A percentile compares a stretch with the other conserved stretches of the same genome.
These are phyloP conservation scores for Fistulinella cinereoalba DNA, from an alignment of 1,284 basidiomycete genomes.

Conservation along the genomic window DNA sequence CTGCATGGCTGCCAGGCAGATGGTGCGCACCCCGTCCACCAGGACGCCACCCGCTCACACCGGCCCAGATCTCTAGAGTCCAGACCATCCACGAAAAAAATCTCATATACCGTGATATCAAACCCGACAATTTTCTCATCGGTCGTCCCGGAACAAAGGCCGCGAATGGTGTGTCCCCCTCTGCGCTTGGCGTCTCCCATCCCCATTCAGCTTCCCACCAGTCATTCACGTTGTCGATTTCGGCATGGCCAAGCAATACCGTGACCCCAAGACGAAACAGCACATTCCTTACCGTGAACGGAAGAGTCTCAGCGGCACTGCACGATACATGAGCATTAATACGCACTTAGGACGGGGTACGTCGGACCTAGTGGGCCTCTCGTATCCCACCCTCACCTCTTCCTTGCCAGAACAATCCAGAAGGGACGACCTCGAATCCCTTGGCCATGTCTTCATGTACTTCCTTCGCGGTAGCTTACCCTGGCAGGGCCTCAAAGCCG, in stretches of 20 bases:
- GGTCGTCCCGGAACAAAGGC: constrained; percentile 92
- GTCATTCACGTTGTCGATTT: constrained; percentile 94
- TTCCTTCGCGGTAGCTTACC: constrained; percentile 91
- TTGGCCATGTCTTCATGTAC: constrained; percentile 99
- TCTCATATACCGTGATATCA: constrained; percentile 98
- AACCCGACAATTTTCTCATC: constrained; percentile 98
- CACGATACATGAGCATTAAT: constrained; percentile 98
- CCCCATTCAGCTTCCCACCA: constrained; percentile 5
- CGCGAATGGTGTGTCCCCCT: constrained; percentile 54
- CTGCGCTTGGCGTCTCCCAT: not conserved
- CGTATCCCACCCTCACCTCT: constrained; percentile 1
- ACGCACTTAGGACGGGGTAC: constrained; percentile 86
- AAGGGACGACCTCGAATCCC: constrained; percentile 90
- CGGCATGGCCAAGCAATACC: constrained; percentile 98
- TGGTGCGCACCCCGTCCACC: constrained; percentile 60
- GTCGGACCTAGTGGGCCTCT: not conserved
- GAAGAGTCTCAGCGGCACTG: constrained; percentile 96
- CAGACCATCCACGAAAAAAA: constrained; percentile 98
- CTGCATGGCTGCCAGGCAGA: constrained; percentile 98
- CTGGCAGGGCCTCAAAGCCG: constrained; percentile 94
- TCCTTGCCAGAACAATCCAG: constrained; percentile 63
- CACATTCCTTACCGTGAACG: constrained; percentile 99
- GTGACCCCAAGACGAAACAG: constrained; percentile 95
- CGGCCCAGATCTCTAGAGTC: constrained; percentile 83
- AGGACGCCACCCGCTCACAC: constrained; percentile 11